Evolutionary conservation across 2,329 filamentous ascomycete genomes (phyloP).

Genomic region (Thielaviopsis musarum): DNA sequence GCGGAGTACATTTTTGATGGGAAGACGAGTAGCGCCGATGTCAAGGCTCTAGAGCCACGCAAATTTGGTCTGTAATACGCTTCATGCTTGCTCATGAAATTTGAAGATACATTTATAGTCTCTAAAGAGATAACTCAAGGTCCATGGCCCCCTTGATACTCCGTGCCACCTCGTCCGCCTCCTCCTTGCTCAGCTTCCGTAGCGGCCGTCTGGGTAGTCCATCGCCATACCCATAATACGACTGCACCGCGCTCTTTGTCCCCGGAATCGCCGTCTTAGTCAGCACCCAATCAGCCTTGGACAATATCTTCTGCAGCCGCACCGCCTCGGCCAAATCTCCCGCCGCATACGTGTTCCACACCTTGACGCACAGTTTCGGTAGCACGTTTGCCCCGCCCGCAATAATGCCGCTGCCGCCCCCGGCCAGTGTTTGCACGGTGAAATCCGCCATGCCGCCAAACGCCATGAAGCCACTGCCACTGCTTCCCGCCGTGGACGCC

Average conservation of each 20-base stretch:
- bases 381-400: conserved; percentile 74
- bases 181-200: conserved; percentile 44
- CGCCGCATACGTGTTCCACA: conserved; percentile 59
- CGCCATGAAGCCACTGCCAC: conserved; percentile 59
- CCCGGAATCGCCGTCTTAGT: conserved; percentile 71
- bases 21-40: conserved; percentile 46
- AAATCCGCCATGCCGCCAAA: conserved; percentile 83
- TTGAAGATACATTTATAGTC: background rate
- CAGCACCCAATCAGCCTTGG: conserved; percentile 65
- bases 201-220: conserved; percentile 58
- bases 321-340: conserved; percentile 62
- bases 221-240: conserved; percentile 59
- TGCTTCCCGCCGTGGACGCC: conserved; percentile 46
- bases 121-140: conserved; percentile 37
- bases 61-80: conserved; percentile 24
- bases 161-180: conserved; percentile 34
- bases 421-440: conserved; percentile 63
- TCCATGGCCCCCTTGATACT: conserved; percentile 48
- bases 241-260: conserved; percentile 71
- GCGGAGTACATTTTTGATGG: conserved; percentile 67
- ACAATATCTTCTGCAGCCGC: conserved; percentile 59
- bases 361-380: conserved; percentile 62
- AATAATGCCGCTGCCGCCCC: conserved; percentile 69
- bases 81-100: background rate
- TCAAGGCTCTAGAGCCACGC: conserved; percentile 50